Conservation (phyloP, 768 basidiomycete genomes). For the Pleurotus cornucopiae region DNA sequence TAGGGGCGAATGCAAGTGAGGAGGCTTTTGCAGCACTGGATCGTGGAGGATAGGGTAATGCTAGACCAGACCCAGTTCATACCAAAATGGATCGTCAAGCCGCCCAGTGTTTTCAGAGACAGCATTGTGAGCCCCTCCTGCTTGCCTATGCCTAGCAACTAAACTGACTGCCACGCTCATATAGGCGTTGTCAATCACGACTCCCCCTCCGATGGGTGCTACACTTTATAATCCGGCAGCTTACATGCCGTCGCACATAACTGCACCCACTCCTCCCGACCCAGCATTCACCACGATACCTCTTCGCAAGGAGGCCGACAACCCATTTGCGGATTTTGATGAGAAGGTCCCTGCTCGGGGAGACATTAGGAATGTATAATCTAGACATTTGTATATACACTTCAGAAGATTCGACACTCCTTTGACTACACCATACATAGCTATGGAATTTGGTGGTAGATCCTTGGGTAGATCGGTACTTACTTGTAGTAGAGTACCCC, state of each 20-base stretch:
- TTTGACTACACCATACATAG: no score
- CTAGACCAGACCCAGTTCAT: slow-evolving; percentile 19
- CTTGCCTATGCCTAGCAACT: neutral
- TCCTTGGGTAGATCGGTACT: no score
- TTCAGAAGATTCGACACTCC: neutral
- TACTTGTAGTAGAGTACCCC: no score
- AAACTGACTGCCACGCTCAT: neutral
- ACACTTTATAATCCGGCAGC: slow-evolving; percentile 38
- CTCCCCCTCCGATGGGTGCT: slow-evolving; percentile 26
- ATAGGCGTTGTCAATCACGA: slow-evolving; percentile 34
- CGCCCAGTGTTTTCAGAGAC: slow-evolving; percentile 34
- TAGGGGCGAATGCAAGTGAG: slow-evolving; percentile 40
- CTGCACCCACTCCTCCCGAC: slow-evolving; percentile 28
- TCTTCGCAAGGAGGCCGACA: slow-evolving; percentile 20
- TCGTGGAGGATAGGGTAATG: slow-evolving; percentile 26
- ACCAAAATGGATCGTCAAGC: slow-evolving; percentile 37
- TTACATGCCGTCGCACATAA: slow-evolving; percentile 41
- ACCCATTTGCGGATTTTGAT: slow-evolving; percentile 26
- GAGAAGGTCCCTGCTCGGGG: slow-evolving; percentile 38
- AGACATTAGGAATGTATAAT: slow-evolving; percentile 25
- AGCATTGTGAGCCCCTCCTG: slow-evolving; percentile 24
- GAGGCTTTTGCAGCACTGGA: slow-evolving; percentile 34
- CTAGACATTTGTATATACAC: neutral
- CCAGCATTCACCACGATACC: slow-evolving; percentile 23
- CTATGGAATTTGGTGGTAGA: no score